Base-by-base conservation (phyloP, 495 filamentous ascomycete species). In the Hypoxylon subgilvum region DNA sequence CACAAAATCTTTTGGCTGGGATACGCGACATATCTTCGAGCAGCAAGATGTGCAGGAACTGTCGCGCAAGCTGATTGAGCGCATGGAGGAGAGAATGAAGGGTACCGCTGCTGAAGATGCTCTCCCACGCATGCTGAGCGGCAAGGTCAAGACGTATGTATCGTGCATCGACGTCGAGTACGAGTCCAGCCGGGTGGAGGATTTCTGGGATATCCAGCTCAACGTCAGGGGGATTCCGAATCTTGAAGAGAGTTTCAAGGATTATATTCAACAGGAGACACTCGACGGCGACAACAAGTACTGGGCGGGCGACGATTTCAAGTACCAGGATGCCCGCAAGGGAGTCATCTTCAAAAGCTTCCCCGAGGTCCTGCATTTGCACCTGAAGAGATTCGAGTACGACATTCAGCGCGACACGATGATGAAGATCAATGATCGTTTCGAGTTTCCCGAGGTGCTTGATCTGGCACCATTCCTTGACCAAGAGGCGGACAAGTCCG, bases 211-310 rank as follows among this genome's bases (percentile, higher is more conserved):
- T 69, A 88, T 99, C 44, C 94, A 97, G 67, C 84, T 99, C 58
- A 99, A 97, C 55, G 94, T 99, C 35, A 87, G 89, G 57, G 91
- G 91, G 22, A 95, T 95, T 78, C 91, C 90, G 74, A 93, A 88
- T 47, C 76, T 99, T 52, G 87, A 96, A 52, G 91, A 96, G 50
- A 96, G 92, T 64, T 97, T 99, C 78, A 88, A 85, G 63, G 91
- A 97, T 69, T 99, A 97, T 71, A 88, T 97, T 52, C 86, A 94
- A 53, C 93, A 96, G 17, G 94, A 99, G 75, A 96, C 88, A 3
- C 84, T 99, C 69, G 93, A 97, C 58, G 95, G 94, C 7, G 95
- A 99, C 66, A 99, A 99, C 74, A 95, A 97, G 72, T 99, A 99
- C 68, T 92, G 87, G 69, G 94, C 94, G 1, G 86, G 86, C 19